A percentile compares a stretch with the other conserved stretches of the same genome.
Conservation (phyloP, 2,329 filamentous ascomycete genomes). For the Ceratocystis eucalypticola region DNA sequence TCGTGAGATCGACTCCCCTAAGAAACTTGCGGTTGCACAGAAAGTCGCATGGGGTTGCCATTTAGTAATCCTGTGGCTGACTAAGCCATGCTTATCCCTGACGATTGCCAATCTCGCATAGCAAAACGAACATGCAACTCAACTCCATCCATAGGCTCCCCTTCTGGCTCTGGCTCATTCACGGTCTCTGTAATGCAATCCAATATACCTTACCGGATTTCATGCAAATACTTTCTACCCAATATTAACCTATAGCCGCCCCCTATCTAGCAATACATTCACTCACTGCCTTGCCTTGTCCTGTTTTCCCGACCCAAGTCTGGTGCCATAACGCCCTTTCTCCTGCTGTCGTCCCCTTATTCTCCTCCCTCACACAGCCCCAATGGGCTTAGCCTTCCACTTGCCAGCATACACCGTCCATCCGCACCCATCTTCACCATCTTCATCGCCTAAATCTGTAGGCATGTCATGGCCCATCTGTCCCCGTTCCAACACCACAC, state of each 20-base stretch:
- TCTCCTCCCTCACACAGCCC: slow-evolving; percentile 14
- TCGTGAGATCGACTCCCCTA: not conserved
- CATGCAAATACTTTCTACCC: no score
- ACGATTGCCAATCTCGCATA: not conserved
- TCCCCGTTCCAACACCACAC: slow-evolving; percentile 32
- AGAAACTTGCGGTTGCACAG: not conserved
- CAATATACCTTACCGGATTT: no score
- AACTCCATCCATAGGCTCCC: no score
- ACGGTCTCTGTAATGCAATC: no score
- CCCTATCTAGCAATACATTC: not conserved
- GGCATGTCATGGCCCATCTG: slow-evolving; percentile 20
- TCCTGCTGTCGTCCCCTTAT: no score
- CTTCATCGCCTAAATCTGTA: slow-evolving; percentile 25
- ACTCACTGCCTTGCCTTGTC: not conserved
- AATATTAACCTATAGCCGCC: not conserved
- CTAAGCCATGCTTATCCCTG: not conserved
- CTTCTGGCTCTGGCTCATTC: no score
- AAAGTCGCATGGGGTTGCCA: not conserved
- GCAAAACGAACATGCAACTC: no score
- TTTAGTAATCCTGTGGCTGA: not conserved
- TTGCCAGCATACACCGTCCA: slow-evolving; percentile 16
- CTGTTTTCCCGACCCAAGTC: not conserved
- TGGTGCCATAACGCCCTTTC: not conserved
- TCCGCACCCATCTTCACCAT: slow-evolving; percentile 15
- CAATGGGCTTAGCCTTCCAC: slow-evolving; percentile 20